phyloP scores from a whole-genome alignment of 169 alveolate genomes.

The Cytauxzoon felis region DNA sequence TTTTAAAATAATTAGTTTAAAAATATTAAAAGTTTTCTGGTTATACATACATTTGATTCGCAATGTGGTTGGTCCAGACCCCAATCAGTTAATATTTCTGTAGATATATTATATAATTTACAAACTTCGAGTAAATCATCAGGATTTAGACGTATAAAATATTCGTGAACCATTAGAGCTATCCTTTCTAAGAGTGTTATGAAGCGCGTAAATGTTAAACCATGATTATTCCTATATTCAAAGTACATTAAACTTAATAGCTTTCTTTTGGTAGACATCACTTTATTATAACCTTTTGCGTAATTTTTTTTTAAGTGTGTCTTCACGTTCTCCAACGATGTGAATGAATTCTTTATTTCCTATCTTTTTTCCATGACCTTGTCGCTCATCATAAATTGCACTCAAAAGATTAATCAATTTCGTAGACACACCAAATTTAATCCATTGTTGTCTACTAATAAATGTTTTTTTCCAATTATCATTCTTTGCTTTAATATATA shows the following conservation, averaged over 20 bases:
- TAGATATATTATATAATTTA: background rate
- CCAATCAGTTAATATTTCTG: background rate
- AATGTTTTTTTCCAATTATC: conserved; percentile 49
- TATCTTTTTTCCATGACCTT: background rate
- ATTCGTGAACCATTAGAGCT: background rate
- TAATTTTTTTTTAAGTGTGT: too few species aligned
- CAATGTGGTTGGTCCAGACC: background rate
- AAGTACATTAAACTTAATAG: too few species aligned
- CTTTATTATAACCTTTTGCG: too few species aligned
- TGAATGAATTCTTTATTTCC: background rate
- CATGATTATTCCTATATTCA: background rate
- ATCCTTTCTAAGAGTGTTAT: background rate
- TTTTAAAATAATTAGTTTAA: background rate
- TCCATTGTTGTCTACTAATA: conserved; percentile 44
- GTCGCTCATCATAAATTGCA: too few species aligned
- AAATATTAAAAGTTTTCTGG: background rate
- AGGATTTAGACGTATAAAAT: background rate
- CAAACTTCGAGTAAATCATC: background rate
- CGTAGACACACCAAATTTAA: conserved; percentile 17
- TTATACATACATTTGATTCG: background rate
- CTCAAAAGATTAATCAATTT: background rate
- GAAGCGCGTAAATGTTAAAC: background rate
- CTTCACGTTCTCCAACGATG: background rate
- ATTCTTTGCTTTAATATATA: conserved; percentile 46
- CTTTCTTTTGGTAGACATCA: too few species aligned